Evolutionary conservation across 768 basidiomycete species (phyloP).

Genomic region (Butyriboletus loyo): DNA sequence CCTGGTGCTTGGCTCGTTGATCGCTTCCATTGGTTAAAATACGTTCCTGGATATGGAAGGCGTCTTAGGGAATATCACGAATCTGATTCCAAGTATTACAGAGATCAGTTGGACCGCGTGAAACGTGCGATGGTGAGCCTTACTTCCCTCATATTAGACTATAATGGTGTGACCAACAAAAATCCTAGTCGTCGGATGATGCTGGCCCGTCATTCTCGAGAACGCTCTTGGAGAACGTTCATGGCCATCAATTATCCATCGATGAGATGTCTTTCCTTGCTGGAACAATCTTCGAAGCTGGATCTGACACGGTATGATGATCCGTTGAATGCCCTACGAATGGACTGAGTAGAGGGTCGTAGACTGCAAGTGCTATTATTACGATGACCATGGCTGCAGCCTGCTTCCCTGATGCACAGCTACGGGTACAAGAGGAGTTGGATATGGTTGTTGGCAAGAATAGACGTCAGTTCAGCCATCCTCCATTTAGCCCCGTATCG

Average conservation of each 20-base stretch:
- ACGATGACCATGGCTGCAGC: conserved; percentile 52
- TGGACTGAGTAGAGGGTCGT: background rate
- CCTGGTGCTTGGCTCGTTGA: conserved; percentile 38
- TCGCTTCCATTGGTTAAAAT: conserved; percentile 33
- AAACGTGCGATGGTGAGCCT: conserved; percentile 39
- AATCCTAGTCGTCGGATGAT: conserved; percentile 8
- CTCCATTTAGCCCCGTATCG: background rate
- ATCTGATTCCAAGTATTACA: conserved; percentile 52
- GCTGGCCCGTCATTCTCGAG: conserved; percentile 42
- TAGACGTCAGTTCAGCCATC: conserved; percentile 12
- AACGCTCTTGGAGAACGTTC: conserved; percentile 49
- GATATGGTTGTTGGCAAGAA: conserved; percentile 47
- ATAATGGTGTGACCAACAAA: background rate
- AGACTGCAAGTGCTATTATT: conserved; percentile 26
- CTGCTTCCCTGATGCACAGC: conserved; percentile 49
- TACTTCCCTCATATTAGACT: background rate
- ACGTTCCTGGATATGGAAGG: conserved; percentile 57
- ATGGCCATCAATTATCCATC: conserved; percentile 45
- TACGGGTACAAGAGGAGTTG: conserved; percentile 49
- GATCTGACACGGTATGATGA: conserved; percentile 47
- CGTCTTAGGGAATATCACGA: conserved; percentile 49
- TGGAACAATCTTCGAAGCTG: conserved; percentile 60
- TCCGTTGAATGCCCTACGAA: background rate
- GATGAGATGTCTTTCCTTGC: conserved; percentile 57
- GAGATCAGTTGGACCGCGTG: conserved; percentile 43